Evolutionary conservation across 73 alveolate genomes (phyloP).

Genomic region (Blepharisma japonicum): DNA sequence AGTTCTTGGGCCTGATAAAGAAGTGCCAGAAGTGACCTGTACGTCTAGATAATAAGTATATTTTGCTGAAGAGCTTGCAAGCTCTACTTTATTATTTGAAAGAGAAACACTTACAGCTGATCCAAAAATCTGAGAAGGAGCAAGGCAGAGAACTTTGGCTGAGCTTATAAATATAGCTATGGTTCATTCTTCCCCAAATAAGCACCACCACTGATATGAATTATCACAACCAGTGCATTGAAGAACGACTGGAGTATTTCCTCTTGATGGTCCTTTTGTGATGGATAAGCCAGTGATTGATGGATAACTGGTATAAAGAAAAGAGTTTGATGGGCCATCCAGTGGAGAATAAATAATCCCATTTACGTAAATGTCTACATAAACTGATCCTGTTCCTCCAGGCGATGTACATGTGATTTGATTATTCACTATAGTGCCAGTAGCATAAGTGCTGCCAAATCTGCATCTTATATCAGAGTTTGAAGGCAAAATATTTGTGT

Average conservation of each 20-base stretch:
- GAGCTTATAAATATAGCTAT: not conserved
- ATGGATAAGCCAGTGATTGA: not conserved
- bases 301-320: slow-evolving; percentile 7
- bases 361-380: not conserved
- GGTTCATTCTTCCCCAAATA: not conserved
- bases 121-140: not conserved
- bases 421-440: not conserved
- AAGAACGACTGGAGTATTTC: slow-evolving; percentile 14
- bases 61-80: not conserved
- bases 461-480: not conserved
- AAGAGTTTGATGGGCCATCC: not conserved
- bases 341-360: not conserved
- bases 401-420: not conserved
- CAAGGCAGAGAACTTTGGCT: not conserved
- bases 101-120: not conserved
- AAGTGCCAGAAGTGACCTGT: not conserved
- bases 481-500: not conserved
- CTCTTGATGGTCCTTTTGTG: not conserved
- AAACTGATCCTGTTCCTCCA: not conserved
- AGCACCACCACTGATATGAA: not conserved
- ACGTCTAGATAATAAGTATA: not conserved
- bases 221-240: not conserved
- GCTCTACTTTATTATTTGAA: not conserved
- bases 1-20: slow-evolving; percentile 22
- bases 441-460: not conserved